phyloP scores from a whole-genome alignment of 345 rosid genomes.

The Eucalyptus lansdowneana region DNA sequence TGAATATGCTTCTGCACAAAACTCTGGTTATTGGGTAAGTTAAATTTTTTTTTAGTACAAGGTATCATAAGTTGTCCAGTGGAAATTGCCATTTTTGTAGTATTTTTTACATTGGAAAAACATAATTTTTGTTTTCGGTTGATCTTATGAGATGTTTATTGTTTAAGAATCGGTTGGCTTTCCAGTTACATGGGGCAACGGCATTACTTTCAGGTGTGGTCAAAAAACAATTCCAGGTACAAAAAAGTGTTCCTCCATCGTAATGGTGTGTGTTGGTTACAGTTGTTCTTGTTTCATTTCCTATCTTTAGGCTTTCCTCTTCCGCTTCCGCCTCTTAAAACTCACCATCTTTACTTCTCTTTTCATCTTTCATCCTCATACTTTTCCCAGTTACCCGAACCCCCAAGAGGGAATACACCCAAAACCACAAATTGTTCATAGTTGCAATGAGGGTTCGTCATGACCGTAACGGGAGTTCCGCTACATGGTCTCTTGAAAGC shows the following conservation, averaged over 20 bases:
- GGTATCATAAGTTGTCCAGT: not conserved
- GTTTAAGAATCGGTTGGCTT: not conserved
- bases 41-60: not conserved
- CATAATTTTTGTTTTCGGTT: not conserved
- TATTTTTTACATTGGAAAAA: not conserved
- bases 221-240: not conserved
- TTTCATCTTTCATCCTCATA: not conserved
- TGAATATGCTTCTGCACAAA: not conserved
- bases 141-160: not conserved
- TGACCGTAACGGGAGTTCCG: conserved; percentile 2
- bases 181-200: not conserved
- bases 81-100: not conserved
- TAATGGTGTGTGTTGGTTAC: not conserved
- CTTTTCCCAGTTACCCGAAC: not conserved
- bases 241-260: not conserved
- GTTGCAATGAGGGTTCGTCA: not conserved
- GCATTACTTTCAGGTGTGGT: not conserved
- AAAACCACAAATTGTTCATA: not conserved
- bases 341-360: not conserved
- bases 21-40: not conserved
- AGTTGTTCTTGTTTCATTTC: not conserved
- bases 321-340: not conserved
- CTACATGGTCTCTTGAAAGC: conserved; percentile 43
- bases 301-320: not conserved
- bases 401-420: not conserved